Base-by-base conservation (phyloP, 2,329 filamentous ascomycete genomes). In the Penicillium fuscoglaucum region DNA sequence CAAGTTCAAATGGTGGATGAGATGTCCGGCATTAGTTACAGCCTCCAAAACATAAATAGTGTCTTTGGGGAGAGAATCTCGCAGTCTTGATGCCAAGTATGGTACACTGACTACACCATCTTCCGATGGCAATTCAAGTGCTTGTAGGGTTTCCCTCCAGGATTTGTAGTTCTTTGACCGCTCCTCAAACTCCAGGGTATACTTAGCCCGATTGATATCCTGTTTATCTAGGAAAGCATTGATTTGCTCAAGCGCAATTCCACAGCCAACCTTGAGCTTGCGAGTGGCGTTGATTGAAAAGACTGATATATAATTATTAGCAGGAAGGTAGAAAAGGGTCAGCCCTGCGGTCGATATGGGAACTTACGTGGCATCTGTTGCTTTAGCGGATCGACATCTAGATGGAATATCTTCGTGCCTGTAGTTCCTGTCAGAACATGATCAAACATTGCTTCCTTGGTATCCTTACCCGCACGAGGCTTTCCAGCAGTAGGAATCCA, bases 401-500 rank as follows among this genome's bases (percentile, higher is more conserved):
- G 78, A 66, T 89, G 87, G 64, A 83, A 83, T 63, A 89, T 82
- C 52, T 79, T 83, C 1, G 85, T 82, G 19, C 76, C 72, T n/a
- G 26, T 4, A 35, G 15, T 74, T 66, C 6, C 74, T 77, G 44
- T 56, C 19, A 59, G 45, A 35, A 47, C n/a, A 44, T n/a, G 35
- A 13, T 8, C 0, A 31, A 17, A 13, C 3, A 31, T 10, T 2
- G 6, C 1, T 24, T 9, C 5, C 4, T 19, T 2, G 15, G 2
- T 7, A 12, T 9, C 9, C 17, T 15, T 58, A 61, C 62, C 61
- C 10, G 54, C 59, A 17, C 52, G 40, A 0, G 86, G 86, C 40
- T 79, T 78, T 69, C 84, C 85, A 58, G 85, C 84, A 0, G 90
- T 93, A 13, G 87, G 86, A 59, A 97, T 93, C 91, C 91, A 96